A percentile compares a stretch with the other conserved stretches of the same genome.
These are phyloP conservation scores for Capillidium rhysosporum DNA, from an alignment of 371 early-diverging fungal genomes.

Conservation along the genomic window DNA sequence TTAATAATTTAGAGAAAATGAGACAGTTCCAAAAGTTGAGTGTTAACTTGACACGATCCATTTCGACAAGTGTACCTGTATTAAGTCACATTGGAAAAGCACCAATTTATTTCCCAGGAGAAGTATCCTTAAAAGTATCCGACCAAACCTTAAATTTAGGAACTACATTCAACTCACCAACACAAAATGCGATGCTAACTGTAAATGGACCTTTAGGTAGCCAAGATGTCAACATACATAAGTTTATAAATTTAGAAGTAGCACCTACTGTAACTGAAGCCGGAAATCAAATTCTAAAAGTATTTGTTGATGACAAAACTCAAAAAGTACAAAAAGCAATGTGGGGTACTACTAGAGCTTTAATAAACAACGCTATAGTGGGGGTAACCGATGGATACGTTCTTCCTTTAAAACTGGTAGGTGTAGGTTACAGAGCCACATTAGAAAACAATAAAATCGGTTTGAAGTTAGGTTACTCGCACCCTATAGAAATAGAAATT, in stretches of 20 bases:
- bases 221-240: conserved; percentile 51
- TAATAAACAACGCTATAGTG: conserved; percentile 63
- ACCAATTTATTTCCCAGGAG: conserved; percentile 36
- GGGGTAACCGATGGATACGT: conserved; percentile 85
- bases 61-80: no score
- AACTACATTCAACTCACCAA: conserved; percentile 22
- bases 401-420: conserved; percentile 64
- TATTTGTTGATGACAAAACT: conserved; percentile 34
- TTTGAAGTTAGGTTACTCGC: conserved; percentile 77
- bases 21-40: no score
- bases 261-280: conserved; percentile 16
- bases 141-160: neutral
- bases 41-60: no score
- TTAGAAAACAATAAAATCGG: conserved; percentile 47
- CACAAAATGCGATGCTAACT: conserved; percentile 36
- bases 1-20: no score
- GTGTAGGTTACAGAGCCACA: conserved; percentile 87
- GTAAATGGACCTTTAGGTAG: conserved; percentile 71
- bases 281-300: conserved; percentile 25
- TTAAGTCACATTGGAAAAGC: conserved; percentile 47
- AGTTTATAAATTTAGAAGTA: conserved; percentile 45
- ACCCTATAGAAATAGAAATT: conserved; percentile 56
- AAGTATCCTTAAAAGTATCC: conserved; percentile 31
- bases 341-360: conserved; percentile 93
- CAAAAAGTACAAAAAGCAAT: conserved; percentile 58